Percentiles rank a stretch among this genome's conserved stretches.
phyloP scores from a whole-genome alignment of 768 basidiomycete genomes.

The Tephrocybe sp. region DNA sequence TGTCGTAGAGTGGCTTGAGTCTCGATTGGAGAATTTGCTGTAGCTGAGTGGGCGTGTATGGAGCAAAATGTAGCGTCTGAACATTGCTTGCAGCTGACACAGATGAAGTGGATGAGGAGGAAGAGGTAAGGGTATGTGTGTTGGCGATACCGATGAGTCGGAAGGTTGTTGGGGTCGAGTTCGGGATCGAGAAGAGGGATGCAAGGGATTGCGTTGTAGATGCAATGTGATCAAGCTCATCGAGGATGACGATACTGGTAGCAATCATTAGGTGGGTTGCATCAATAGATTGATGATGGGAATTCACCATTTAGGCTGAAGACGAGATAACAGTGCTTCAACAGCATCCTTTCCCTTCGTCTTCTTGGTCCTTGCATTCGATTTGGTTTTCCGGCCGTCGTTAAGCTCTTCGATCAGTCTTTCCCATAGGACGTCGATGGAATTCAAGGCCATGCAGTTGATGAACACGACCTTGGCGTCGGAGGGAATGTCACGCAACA shows the following conservation, averaged over 20 bases:
- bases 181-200: slow-evolving; percentile 67
- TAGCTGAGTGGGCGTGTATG: slow-evolving; percentile 73
- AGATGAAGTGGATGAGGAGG: slow-evolving; percentile 35
- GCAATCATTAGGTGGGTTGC: slow-evolving; percentile 15
- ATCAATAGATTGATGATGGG: neutral
- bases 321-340: slow-evolving; percentile 39
- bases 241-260: slow-evolving; percentile 70
- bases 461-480: slow-evolving; percentile 53
- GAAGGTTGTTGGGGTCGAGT: slow-evolving; percentile 46
- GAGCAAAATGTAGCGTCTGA: slow-evolving; percentile 74
- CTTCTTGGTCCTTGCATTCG: slow-evolving; percentile 34
- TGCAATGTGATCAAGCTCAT: slow-evolving; percentile 84
- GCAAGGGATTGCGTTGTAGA: slow-evolving; percentile 55
- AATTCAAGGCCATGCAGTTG: slow-evolving; percentile 80
- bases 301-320: slow-evolving; percentile 53
- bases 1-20: slow-evolving; percentile 48
- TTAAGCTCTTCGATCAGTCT: slow-evolving; percentile 58
- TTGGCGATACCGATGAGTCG: slow-evolving; percentile 87
- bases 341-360: slow-evolving; percentile 48
- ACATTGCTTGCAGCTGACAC: slow-evolving; percentile 39
- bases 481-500: slow-evolving; percentile 44
- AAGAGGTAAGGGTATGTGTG: slow-evolving; percentile 77
- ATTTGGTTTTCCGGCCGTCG: slow-evolving; percentile 33
- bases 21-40: slow-evolving; percentile 66
- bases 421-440: slow-evolving; percentile 69